Evolutionary conservation across 2,329 filamentous ascomycete genomes (phyloP), one percentile per base, ranked within the genome.

Genomic region (Cladophialophora yegresii): DNA sequence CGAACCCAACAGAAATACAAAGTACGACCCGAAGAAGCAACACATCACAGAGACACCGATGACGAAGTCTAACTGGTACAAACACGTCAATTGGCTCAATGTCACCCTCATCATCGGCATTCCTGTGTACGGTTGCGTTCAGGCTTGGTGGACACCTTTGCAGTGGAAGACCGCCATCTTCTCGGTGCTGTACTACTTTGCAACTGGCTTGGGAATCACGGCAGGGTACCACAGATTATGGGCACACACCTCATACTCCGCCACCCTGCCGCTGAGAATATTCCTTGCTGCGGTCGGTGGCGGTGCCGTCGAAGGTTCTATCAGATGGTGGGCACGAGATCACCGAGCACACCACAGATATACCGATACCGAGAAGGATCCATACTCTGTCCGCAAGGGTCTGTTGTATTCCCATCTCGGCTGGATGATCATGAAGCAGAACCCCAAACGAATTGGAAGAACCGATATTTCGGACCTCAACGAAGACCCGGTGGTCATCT

Each of bases 31-130:
- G 57, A 85, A 88, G 82, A 96, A 96, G 81, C 85, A 89, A 74
- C 92, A 96, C 79, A 95, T 96, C 78, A 87, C 91, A 69, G 92
- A 96, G 69, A 85, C 86, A 68, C 89, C 90, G 63, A 88, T 96
- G 72, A 96, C 91, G 65, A 84, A 83, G 78, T 81, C 83, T 73
- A 96, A 96, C 82, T 95, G 91, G 90, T 88, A 92, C 80, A 89
- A 93, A 81, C 92, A 96, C 76, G 85, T 96, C 82, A 92, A 96
- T 84, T 96, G 92, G 92, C 84, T 96, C 71, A 96, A 96, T 78
- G 88, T 91, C 68, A 84, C 83, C 67, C 85, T 96, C 76, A 93
- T 96, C 76, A 78, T 96, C 70, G 83, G 89, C 71, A 84, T 96
- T 53, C 92, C 93, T 49, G 67, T 93, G 54, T 82, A 85, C 63